Evolutionary conservation across 1,139 yeast genomes (phyloP), one percentile per base, ranked within the genome.

Genomic region (Yamadazyma aaseri): DNA sequence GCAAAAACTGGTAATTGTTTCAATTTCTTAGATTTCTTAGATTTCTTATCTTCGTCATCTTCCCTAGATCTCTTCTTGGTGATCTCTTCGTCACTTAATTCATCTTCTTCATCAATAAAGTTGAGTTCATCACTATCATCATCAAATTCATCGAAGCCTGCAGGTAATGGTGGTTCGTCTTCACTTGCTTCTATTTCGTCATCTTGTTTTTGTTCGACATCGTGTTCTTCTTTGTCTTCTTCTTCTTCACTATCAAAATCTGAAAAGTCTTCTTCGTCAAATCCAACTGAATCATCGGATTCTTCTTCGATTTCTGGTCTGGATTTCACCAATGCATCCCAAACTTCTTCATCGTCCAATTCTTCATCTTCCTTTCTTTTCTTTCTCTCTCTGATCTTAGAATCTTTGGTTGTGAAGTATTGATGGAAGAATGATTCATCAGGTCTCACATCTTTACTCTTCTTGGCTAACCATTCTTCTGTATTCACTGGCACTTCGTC

Each of bases 371-470:
- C 45, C 9, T 41, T 49, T 15, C 40, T 45, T 2, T 47, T 53
- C 36, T 55, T 57, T 48, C 60, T 63, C 21, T 55, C 45, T 36
- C 61, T 65, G 26, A 73, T 58, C 49, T 74, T 73, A 34, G 65
- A 66, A 41, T 72, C 73, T 54, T 83, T 81, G 22, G 76, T 68
- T 18, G 80, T 70, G 61, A 92, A 92, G 63, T 90, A 92, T 56
- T 87, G 90, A 59, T 83, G 79, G 74, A 89, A 89, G 65, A 92
- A 92, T 51, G 76, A 67, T 56, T 94, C 98, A 44, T 90, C 96
- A 1, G 96, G 96, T 45, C 76, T 83, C 33, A 92, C 73, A 36
- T 83, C 82, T 25, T 71, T 73, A 3, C 74, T 70, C 48, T 73
- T 78, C 58, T 76, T 79, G 42, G 71, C 66, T 37, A 82, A 63